phyloP scores from a whole-genome alignment of 768 basidiomycete species.

The Tulasnella sp. region DNA sequence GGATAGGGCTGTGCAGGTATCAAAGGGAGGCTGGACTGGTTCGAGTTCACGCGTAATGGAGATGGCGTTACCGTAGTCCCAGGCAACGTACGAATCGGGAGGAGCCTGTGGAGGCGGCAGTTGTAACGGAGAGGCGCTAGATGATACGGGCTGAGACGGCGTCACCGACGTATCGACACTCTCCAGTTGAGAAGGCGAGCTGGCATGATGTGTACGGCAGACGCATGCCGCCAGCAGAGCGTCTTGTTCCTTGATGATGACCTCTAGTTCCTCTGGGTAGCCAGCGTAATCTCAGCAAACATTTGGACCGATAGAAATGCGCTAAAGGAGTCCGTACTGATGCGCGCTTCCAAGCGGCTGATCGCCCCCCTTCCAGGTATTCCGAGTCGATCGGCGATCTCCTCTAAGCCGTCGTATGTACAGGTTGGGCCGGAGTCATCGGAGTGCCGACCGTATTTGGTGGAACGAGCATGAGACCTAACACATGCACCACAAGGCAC shows the following conservation, averaged over 20 bases:
- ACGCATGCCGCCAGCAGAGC: not conserved
- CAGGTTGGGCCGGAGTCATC: not conserved
- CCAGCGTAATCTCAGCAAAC: not conserved
- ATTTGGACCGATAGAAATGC: not conserved
- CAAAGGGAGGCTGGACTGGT: too few relatives aligned
- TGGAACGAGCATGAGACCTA: not conserved
- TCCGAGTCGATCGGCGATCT: not conserved
- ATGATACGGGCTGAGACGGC: too few relatives aligned
- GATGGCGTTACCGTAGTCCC: not conserved
- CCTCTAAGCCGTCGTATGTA: slow-evolving; percentile 2
- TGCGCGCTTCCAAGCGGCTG: not conserved
- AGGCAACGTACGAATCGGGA: not conserved
- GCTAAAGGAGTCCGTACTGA: not conserved
- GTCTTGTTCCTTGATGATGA: not conserved
- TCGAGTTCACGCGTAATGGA: not conserved
- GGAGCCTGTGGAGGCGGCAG: not conserved
- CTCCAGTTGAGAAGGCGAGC: too few relatives aligned
- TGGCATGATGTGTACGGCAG: too few relatives aligned
- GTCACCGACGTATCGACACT: too few relatives aligned
- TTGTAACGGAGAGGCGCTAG: not conserved
- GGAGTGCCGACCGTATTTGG: not conserved
- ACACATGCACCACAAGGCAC: not conserved
- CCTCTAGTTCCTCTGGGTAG: not conserved
- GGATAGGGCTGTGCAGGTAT: not conserved
- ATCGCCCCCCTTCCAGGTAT: not conserved